Conservation (phyloP, 2,329 filamentous ascomycete genomes). For the Calonectria naviculata region DNA sequence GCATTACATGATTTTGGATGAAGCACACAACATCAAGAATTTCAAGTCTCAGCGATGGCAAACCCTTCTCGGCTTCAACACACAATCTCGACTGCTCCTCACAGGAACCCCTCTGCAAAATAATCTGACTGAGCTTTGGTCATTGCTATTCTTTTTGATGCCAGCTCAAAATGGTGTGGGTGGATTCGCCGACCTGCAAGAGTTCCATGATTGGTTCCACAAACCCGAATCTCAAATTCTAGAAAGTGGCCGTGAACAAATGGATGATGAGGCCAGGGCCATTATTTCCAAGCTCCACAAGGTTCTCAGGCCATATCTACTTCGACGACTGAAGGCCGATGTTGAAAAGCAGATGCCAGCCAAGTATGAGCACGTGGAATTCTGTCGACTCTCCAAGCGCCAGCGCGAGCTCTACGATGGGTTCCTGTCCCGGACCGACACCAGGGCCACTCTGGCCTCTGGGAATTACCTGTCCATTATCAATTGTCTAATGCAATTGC, state of each 20-base stretch:
- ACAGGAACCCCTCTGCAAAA: conserved; percentile 98
- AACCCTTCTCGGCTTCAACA: conserved; percentile 92
- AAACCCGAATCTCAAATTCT: conserved; percentile 96
- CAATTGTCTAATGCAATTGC: conserved; percentile 96
- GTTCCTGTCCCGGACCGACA: conserved; percentile 91
- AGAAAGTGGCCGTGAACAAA: conserved; percentile 91
- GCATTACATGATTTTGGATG: conserved; percentile 98
- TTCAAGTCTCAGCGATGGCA: conserved; percentile 99
- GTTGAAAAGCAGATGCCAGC: conserved; percentile 99
- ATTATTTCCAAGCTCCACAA: conserved; percentile 96
- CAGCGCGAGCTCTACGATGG: conserved; percentile 97
- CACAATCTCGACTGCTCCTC: conserved; percentile 84
- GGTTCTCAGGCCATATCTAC: conserved; percentile 89
- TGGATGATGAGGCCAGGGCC: conserved; percentile 92
- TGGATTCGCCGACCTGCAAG: conserved; percentile 92
- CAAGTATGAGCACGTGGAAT: conserved; percentile 97
- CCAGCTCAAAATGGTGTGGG: conserved; percentile 88
- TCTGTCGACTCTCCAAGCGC: conserved; percentile 93
- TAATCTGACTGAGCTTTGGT: conserved; percentile 97
- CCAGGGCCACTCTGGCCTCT: conserved; percentile 86
- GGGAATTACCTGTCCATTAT: conserved; percentile 99
- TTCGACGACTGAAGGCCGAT: conserved; percentile 92
- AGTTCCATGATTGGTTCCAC: conserved; percentile 96
- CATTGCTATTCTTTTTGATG: conserved; percentile 94
- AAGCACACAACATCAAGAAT: conserved; percentile 99